Base-by-base conservation (phyloP, 805 yeast species). In the Ogataea corticis region DNA sequence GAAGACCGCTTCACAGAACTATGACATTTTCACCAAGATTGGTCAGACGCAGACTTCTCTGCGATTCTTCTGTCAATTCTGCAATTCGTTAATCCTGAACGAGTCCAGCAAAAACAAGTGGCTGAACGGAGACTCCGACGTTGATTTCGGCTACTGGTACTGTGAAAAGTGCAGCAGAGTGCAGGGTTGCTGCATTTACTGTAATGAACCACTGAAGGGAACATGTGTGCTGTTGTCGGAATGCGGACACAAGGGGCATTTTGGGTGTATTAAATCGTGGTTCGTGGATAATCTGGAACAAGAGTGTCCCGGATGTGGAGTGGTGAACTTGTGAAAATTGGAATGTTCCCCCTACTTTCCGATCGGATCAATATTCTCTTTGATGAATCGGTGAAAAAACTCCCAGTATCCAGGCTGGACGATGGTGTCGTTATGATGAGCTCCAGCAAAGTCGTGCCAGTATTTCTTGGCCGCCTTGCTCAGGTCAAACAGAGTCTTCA, bases 211-310 rank as follows among this genome's bases (percentile, higher is more conserved):
- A 0, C 72, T 91, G 56, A 79, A 77, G 52, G 95, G 95, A 0
- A 70, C 86, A 45, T 75, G 83, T 13, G 77, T 86, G 13, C 76
- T 69, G 49, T 67, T 71, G 49, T 62, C 85, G 41, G 76, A 70
- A 19, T 92, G 98, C 69, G 97, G 97, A 0, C 98, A 92, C 64
- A 73, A 82, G 45, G 90, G 92, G 1, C 98, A 92, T 66, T 80
- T 80, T 58, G 83, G 82, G 2, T 92, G 98, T 69, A 69, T 89
- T 57, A 73, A 75, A 48, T 73, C 76, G 30, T 92, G 97, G 97
- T 82, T 87, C 57, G 61, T 82, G 16, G 81, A 76, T 1, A 83
- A 78, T 31, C 71, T 69, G 13, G 82, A 84, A 71, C 58, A 66
- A 2, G 87, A 80, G 45, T 91, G 98, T 61, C 97, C 97, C 1